Conservation (phyloP, 2,329 filamentous ascomycete species). For the Meredithiella fracta region DNA sequence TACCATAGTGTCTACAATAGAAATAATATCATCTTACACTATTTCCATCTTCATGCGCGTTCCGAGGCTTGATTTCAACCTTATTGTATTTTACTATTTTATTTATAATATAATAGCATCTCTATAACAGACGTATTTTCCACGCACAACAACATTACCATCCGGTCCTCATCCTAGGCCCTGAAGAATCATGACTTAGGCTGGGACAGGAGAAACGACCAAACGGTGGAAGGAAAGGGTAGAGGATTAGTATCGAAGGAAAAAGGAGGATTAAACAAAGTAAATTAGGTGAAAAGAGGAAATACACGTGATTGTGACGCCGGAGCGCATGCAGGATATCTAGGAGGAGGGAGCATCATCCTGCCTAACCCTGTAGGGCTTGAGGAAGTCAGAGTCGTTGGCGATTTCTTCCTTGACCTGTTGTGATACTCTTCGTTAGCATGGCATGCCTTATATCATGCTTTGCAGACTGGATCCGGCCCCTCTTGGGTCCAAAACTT, state of each 20-base stretch:
- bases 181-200: background rate
- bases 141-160: too few relatives aligned
- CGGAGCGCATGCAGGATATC: background rate
- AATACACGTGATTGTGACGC: background rate
- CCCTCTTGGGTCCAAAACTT: constrained; percentile 25
- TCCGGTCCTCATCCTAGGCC: too few relatives aligned
- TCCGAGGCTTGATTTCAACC: too few relatives aligned
- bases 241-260: background rate
- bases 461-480: background rate
- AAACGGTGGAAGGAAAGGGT: background rate
- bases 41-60: too few relatives aligned
- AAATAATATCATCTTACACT: too few relatives aligned
- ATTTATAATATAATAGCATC: too few relatives aligned
- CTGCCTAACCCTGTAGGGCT: constrained; percentile 46
- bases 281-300: background rate
- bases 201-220: background rate
- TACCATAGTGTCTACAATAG: too few relatives aligned
- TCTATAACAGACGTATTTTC: too few relatives aligned
- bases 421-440: constrained; percentile 1
- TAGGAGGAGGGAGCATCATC: constrained; percentile 21
- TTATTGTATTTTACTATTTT: too few relatives aligned
- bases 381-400: constrained; percentile 68
- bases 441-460: background rate
- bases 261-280: background rate
- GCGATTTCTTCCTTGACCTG: constrained; percentile 89